A percentile compares a stretch with the other conserved stretches of the same genome.
These are phyloP conservation scores for Schizosaccharomyces osmophilus DNA, from an alignment of 805 yeast genomes.

Conservation along the genomic window DNA sequence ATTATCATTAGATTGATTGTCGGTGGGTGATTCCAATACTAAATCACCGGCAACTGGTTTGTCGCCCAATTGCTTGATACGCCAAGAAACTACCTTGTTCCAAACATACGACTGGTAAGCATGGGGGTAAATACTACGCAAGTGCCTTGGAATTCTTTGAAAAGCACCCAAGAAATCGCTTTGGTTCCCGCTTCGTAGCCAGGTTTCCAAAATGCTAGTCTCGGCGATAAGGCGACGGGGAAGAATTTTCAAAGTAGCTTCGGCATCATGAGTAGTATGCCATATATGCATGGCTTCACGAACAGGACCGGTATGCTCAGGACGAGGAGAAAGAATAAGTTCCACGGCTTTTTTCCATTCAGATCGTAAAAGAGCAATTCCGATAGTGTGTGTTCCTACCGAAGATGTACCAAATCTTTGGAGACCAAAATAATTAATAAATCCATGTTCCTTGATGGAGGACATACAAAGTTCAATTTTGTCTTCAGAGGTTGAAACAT, in stretches of 20 bases:
- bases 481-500: slow-evolving; percentile 22
- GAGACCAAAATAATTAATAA: slow-evolving; percentile 90
- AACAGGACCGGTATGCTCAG: slow-evolving; percentile 5
- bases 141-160: slow-evolving; percentile 72
- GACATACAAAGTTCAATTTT: slow-evolving; percentile 28
- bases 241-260: slow-evolving; percentile 42
- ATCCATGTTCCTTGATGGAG: slow-evolving; percentile 43
- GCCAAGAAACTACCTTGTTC: slow-evolving; percentile 63
- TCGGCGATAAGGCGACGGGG: slow-evolving; percentile 82
- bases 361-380: slow-evolving; percentile 40
- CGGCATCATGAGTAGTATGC: slow-evolving; percentile 48
- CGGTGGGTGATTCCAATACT: slow-evolving; percentile 22
- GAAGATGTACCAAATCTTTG: slow-evolving; percentile 95
- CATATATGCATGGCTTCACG: slow-evolving; percentile 56
- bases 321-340: slow-evolving; percentile 41
- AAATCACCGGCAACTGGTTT: slow-evolving; percentile 60
- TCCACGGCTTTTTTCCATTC: slow-evolving; percentile 67
- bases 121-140: slow-evolving; percentile 86
- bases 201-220: slow-evolving; percentile 35
- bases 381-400: slow-evolving; percentile 69
- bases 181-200: slow-evolving; percentile 27
- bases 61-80: slow-evolving; percentile 48
- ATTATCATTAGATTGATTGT: slow-evolving; percentile 19
- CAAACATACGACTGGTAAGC: slow-evolving; percentile 92
- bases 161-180: slow-evolving; percentile 54